These are phyloP conservation scores for Silene vulgaris DNA, from an alignment of 179 eudicot species.

Conservation along the genomic window DNA sequence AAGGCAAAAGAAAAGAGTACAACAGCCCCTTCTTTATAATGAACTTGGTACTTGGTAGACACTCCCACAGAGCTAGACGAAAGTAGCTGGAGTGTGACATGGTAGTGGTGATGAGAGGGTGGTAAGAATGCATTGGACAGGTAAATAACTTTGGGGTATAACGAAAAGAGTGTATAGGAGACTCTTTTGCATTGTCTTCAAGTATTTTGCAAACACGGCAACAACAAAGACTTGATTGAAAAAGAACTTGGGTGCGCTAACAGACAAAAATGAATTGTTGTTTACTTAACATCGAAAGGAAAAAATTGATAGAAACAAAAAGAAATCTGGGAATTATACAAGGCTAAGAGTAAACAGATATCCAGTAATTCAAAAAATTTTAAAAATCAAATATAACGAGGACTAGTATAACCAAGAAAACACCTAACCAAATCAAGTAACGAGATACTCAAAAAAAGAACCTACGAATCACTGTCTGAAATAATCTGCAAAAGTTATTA, in stretches of 20 bases:
- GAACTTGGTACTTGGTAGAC: no score
- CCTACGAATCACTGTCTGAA: not conserved
- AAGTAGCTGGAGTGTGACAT: not conserved
- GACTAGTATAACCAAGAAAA: slow-evolving; percentile 11
- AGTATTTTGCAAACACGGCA: not conserved
- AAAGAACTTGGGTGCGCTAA: not conserved
- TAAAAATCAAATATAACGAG: not conserved
- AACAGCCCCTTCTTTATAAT: no score
- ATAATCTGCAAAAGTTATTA: slow-evolving; percentile 82
- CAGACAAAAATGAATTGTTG: not conserved
- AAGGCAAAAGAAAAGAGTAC: slow-evolving; percentile 2
- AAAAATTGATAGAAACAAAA: not conserved
- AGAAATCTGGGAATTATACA: not conserved
- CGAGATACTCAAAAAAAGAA: not conserved
- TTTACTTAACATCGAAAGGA: not conserved
- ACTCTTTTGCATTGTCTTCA: no score
- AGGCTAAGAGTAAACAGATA: not conserved
- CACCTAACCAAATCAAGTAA: not conserved
- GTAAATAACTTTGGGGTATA: not conserved
- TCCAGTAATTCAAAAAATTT: not conserved
- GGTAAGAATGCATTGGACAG: not conserved
- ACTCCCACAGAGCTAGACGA: no score
- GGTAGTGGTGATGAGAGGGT: not conserved
- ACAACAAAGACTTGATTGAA: not conserved
- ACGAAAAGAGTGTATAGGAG: not conserved